Base-by-base conservation (phyloP, 176 grass and related monocot genomes). In the Phoenix roebelenii region DNA sequence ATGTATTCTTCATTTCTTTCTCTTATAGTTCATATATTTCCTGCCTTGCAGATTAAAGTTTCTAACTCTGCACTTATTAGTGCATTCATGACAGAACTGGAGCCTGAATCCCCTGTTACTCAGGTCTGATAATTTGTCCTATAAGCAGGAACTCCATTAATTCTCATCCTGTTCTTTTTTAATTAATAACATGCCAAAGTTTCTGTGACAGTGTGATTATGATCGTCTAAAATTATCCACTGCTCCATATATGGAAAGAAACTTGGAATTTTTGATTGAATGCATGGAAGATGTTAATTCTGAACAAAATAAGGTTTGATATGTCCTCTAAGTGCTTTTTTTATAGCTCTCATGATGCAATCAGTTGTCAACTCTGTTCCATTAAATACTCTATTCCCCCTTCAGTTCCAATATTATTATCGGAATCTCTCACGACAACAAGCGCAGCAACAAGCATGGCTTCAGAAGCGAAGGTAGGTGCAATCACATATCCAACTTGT, bases 371-470 rank as follows among this genome's bases (percentile, higher is more conserved):
- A 24, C 2, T 23, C 15, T 52, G 39, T 72, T 72, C 25, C 16
- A 49, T 48, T 69, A 49, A 16, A 55, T 55, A 12, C 67, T 22
- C 28, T 60, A 75, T 57, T 69, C 25, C 61, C 18, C 18, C 50
- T 88, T 74, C 73, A 98, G 93, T 98, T 98, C 77, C 88, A 98
- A 92, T 98, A 98, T 72, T 89, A 98, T 63, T 86, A 98, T 57
- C 88, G 93, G 26, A 97, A 91, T 25, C 23, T 97, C 16, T 87
- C 87, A 29, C 88, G 87, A 19, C 92, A 97, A 63, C 93, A 92
- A 74, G 80, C 93, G 59, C 93, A 98, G 68, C 93, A 98, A 55
- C 87, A 92, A 79, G 53, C 76, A 26, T 98, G 93, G 93, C 70
- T 92, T 63, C 93, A 98, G 61, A 98, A 98, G 69, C 83, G 93